These are phyloP conservation scores for Schizonepeta tenuifolia DNA, from an alignment of 257 asterid genomes.

Conservation along the genomic window DNA sequence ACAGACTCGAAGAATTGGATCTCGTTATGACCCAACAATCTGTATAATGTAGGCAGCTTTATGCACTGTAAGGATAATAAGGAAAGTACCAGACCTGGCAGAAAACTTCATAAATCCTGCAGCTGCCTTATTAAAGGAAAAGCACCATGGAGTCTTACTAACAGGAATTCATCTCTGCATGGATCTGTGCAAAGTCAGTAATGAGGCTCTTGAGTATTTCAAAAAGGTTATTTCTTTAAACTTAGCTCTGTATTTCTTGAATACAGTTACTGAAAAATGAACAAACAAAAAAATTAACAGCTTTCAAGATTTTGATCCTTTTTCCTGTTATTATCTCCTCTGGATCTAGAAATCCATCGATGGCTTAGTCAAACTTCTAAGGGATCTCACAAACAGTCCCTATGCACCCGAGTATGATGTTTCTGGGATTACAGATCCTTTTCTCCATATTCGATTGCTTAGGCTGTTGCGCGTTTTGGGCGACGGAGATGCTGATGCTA, in stretches of 20 bases:
- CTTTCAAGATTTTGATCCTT: conserved; percentile 17
- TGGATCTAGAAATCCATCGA: conserved; percentile 81
- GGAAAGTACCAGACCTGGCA: conserved; percentile 97
- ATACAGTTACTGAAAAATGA: conserved; percentile 13
- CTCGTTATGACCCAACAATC: conserved; percentile 23
- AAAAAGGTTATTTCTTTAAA: conserved; percentile 59
- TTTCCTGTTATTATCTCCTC: conserved; percentile 14
- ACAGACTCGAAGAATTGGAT: conserved; percentile 26
- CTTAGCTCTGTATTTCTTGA: conserved; percentile 22
- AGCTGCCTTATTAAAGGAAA: conserved; percentile 84
- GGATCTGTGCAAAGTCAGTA: conserved; percentile 73
- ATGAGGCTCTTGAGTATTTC: conserved; percentile 81
- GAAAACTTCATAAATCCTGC: conserved; percentile 86
- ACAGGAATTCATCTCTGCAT: conserved; percentile 93
- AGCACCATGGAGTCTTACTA: conserved; percentile 94
- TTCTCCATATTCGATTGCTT: conserved; percentile 83
- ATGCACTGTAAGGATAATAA: conserved; percentile 91
- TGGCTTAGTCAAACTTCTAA: conserved; percentile 77
- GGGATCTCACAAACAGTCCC: conserved; percentile 86
- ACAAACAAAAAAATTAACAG: conserved; percentile 19
- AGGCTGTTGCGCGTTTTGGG: conserved; percentile 75
- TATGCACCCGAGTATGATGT: conserved; percentile 89
- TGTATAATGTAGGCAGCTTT: conserved; percentile 78
- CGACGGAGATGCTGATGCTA: conserved; percentile 84
- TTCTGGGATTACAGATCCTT: conserved; percentile 90